These are phyloP conservation scores for Nicotiana paniculata DNA, from an alignment of 257 asterid species.

Conservation along the genomic window DNA sequence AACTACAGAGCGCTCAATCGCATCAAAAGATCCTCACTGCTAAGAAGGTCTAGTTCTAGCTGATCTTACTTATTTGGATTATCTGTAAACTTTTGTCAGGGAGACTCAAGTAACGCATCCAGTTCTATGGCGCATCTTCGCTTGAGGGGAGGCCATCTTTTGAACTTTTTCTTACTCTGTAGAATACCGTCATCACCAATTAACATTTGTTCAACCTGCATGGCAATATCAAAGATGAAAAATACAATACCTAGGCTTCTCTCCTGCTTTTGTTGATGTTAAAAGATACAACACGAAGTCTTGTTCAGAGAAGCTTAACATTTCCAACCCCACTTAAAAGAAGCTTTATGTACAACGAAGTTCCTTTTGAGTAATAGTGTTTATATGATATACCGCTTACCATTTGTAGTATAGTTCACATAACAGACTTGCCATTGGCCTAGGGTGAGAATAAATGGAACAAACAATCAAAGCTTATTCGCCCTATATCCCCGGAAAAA, in stretches of 20 bases:
- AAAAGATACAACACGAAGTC: not conserved
- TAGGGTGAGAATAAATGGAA: not conserved
- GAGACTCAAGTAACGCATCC: conserved; percentile 16
- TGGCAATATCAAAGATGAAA: not conserved
- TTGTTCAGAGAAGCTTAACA: not conserved
- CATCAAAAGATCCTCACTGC: not conserved
- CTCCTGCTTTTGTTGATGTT: not conserved
- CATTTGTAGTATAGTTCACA: not conserved
- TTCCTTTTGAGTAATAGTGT: not conserved
- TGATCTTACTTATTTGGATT: conserved; percentile 21
- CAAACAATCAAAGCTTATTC: not conserved
- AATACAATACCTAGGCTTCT: not conserved
- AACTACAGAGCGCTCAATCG: not conserved
- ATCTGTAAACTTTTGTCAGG: conserved; percentile 8
- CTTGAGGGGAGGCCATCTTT: conserved; percentile 64
- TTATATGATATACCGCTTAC: not conserved
- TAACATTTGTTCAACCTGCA: conserved; percentile 71
- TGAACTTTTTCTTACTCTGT: conserved; percentile 58
- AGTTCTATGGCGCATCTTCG: conserved; percentile 40
- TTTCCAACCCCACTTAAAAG: not conserved
- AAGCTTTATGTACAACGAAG: not conserved
- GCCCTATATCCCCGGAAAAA: not conserved
- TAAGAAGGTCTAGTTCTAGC: conserved; percentile 4
- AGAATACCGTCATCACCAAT: conserved; percentile 53
- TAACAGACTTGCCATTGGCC: not conserved